Base-by-base conservation (phyloP, 768 basidiomycete species). In the Vararia minispora region DNA sequence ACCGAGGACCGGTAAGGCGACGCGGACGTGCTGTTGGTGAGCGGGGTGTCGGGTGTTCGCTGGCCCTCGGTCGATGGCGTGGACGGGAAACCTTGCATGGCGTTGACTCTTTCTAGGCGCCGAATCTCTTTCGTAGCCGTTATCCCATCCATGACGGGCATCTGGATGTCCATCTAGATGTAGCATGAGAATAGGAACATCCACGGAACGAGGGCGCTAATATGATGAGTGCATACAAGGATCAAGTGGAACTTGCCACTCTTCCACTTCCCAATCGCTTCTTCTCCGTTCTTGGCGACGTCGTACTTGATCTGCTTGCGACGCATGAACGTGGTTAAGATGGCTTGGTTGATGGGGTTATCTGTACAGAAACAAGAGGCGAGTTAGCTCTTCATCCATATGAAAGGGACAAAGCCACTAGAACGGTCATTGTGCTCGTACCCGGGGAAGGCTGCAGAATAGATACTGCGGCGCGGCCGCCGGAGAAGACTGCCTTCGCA, bases 71-170 rank as follows among this genome's bases (percentile, higher is more conserved):
- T 65, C 13, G 71, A 66, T 3, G 87, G 83, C 0, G 81, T 85
- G 7, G 72, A 61, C 8, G 81, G 79, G 50, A 72, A 81, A 6
- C 77, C 79, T 31, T 77, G 73, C 33, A 72, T 64, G 35, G 76
- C 72, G 43, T 71, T 76, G 26, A 59, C 44, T 50, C 76, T 81
- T 55, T 98, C 94, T 29, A 92, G 59, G 38, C 78, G 74, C 36
- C 95, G 72, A 42, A 99, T 99, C 57, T 92, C 87, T 51, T 90
- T 91, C 3, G 95, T 99, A 6, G 95, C 95, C 55, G 88, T 77
- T 34, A 98, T 95, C 24, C 95, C 95, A 59, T 94, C 89, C 86
- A 95, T 98, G 49, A 98, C 80, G 7, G 95, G 95, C 76, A 99
- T 91, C 61, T 98, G 94, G 38, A 99, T 98, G 64, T 99, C 95